Conservation (phyloP, 2,329 filamentous ascomycete genomes). For the Gyromitra esculenta region DNA sequence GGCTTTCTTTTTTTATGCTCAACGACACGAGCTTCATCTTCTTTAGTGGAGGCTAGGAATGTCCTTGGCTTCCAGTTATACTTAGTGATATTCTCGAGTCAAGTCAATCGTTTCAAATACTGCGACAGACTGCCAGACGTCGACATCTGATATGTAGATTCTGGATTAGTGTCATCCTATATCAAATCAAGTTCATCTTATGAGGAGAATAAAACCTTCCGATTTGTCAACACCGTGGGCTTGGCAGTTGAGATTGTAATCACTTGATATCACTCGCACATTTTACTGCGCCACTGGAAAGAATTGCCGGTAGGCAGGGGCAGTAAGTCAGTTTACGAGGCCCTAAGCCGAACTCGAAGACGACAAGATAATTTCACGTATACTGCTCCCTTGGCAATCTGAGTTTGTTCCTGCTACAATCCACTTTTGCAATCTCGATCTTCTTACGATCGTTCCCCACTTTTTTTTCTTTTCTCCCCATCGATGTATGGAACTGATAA, state of each 20-base stretch:
- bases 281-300: constrained; percentile 10
- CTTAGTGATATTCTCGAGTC: not conserved
- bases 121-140: not conserved
- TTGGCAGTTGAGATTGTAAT: constrained; percentile 14
- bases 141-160: not conserved
- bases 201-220: not conserved
- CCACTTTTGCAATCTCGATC: too few species aligned
- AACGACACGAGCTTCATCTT: not conserved
- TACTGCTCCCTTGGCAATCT: too few species aligned
- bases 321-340: not conserved
- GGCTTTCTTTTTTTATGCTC: not conserved
- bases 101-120: not conserved
- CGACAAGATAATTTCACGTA: too few species aligned
- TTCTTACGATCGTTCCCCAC: too few species aligned
- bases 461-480: too few species aligned
- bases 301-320: constrained; percentile 1
- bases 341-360: too few species aligned
- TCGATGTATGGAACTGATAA: too few species aligned
- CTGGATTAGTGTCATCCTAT: not conserved
- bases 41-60: not conserved
- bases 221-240: not conserved
- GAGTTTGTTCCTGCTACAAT: too few species aligned
- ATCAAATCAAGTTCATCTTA: not conserved
- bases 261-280: constrained; percentile 10
- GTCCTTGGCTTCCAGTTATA: not conserved